Percentiles rank a stretch among this genome's conserved stretches.
These are phyloP conservation scores for Hirschioporus abietinus DNA, from an alignment of 768 basidiomycete genomes.

Conservation along the genomic window DNA sequence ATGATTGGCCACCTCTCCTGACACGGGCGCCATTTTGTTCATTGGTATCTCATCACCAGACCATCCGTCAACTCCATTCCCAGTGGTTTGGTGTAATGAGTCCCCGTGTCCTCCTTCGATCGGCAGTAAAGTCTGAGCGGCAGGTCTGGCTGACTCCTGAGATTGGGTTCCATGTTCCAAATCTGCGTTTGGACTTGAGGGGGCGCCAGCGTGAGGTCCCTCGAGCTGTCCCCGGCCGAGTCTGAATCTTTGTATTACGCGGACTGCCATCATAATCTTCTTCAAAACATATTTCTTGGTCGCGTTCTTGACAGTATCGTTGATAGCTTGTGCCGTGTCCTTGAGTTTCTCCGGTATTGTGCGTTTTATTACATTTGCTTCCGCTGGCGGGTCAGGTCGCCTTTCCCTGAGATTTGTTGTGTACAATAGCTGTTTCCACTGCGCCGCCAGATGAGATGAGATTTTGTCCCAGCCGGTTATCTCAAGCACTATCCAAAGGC, in stretches of 20 bases:
- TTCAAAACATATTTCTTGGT: background rate
- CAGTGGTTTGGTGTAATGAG: background rate
- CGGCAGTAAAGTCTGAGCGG: background rate
- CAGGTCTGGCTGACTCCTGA: background rate
- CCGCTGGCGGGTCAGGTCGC: background rate
- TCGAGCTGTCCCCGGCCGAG: background rate
- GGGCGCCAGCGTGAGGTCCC: background rate
- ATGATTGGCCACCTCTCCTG: background rate
- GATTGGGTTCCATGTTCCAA: background rate
- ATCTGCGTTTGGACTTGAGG: background rate
- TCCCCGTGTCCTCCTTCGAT: background rate
- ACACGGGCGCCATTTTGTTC: background rate
- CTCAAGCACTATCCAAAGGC: background rate
- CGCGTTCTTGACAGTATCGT: background rate
- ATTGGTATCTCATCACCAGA: background rate
- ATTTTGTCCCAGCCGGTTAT: background rate
- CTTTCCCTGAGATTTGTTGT: background rate
- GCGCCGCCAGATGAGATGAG: background rate
- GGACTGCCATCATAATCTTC: background rate
- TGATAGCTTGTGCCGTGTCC: too few species aligned
- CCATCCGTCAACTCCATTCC: background rate
- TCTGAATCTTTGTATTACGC: background rate
- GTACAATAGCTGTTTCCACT: background rate
- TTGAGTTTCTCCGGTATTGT: background rate
- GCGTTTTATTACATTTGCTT: background rate